Base-by-base conservation (phyloP, 2,329 filamentous ascomycete genomes). In the Aspergillus texensis region DNA sequence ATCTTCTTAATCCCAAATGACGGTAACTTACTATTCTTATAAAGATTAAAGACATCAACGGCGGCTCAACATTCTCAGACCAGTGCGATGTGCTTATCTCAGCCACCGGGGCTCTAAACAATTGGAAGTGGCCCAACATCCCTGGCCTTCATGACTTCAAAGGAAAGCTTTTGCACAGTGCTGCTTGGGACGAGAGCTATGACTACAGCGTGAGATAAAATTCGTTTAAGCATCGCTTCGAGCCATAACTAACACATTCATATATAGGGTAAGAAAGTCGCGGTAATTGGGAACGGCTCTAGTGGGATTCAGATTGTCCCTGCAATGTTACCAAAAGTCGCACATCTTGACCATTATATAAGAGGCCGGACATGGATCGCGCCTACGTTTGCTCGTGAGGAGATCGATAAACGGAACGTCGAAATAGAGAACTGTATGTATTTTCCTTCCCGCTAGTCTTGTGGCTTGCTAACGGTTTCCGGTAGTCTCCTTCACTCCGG, bases 121-220 rank as follows among this genome's bases (percentile, higher is more conserved):
- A 75, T 30, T 81, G 75, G 78, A 78, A 78, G 60, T 84, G 79
- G 78, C 82, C 82, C 10, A 73, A 78, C 28, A 80, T 85, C 19
- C 71, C 74, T 2, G 84, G 84, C 4, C 74, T 82, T 10, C 75
- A 82, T 26, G 71, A 74, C 4, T 86, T 85, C 67, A 74, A 80
- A 60, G 82, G 81, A 2, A 75, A 78, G 57, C 63, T 83, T 6
- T 66, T 82, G 54, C 82, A 84, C 64, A 80, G 75, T 53, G 82
- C 82, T 5, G 60, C 57, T 5, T 84, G 81, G 80, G 77, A 81
- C 54, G 70, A 77, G 26, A 67, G 64, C 0, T 78, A 74, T 67
- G 73, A 78, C 41, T 73, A 76, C 56, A 73, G 58, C 19, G 74
- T 75, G 64, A 24, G 72, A 63, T n/a, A 9, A 16, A 1, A 11